Evolutionary conservation across 139 green algal genomes (phyloP).

Genomic region (Zygnema cylindricum): DNA sequence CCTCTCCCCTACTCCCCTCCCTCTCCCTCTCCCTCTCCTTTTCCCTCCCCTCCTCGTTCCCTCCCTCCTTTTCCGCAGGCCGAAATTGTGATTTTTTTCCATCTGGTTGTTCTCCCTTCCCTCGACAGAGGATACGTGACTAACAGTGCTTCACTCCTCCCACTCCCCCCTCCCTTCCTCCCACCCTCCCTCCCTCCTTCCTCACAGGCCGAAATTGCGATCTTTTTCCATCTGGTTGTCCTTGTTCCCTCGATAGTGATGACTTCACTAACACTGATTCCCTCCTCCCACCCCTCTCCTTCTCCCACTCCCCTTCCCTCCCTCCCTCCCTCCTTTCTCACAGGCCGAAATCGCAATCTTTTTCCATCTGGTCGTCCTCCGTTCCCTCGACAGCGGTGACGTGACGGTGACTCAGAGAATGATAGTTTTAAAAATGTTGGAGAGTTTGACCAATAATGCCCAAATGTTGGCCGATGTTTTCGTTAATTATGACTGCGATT

Average conservation of each 20-base stretch:
- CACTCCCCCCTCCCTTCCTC: neutral
- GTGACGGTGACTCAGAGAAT: constrained; percentile 22
- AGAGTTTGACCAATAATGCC: constrained; percentile 74
- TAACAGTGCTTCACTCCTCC: too few relatives aligned
- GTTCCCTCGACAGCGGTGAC: constrained; percentile 73
- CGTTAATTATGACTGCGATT: constrained; percentile 97
- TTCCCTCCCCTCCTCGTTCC: too few relatives aligned
- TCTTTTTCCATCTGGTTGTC: constrained; percentile 95
- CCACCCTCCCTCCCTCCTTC: neutral
- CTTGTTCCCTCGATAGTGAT: constrained; percentile 80
- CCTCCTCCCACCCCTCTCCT: neutral
- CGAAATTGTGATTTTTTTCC: too few relatives aligned
- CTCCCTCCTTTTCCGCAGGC: too few relatives aligned
- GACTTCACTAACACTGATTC: constrained; percentile 4
- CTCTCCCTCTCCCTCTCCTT: too few relatives aligned
- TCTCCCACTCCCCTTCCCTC: constrained; percentile 2
- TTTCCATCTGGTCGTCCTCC: constrained; percentile 91
- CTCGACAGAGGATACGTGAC: too few relatives aligned
- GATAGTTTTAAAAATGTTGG: constrained; percentile 62
- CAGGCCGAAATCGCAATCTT: constrained; percentile 86
- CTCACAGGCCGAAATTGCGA: constrained; percentile 73
- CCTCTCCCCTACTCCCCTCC: too few relatives aligned
- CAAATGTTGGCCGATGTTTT: constrained; percentile 95
- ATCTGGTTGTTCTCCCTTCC: too few relatives aligned
- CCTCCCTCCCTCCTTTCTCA: neutral